Conservation (phyloP, 805 yeast genomes). For the Saccharomycopsis guyanensis region DNA sequence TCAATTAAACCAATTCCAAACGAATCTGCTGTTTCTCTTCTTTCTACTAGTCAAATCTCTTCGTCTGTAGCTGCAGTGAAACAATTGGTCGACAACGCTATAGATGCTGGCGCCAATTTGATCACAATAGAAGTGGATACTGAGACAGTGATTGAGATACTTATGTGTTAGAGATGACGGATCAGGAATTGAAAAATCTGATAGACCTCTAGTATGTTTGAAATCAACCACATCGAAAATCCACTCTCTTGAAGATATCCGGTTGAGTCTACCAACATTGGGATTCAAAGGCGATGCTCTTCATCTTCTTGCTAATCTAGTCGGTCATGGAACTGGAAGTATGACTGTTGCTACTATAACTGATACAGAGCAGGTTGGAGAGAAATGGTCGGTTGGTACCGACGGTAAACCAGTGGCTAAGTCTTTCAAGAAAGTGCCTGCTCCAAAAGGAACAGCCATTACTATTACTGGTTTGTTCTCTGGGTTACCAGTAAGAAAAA, state of each 20-base stretch:
- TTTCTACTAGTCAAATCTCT: constrained; percentile 27
- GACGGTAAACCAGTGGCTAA: constrained; percentile 25
- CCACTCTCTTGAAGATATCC: constrained; percentile 26
- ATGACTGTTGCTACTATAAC: constrained; percentile 30
- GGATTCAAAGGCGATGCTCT: constrained; percentile 50
- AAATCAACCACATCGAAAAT: constrained; percentile 39
- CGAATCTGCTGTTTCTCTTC: constrained; percentile 13
- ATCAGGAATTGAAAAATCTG: constrained; percentile 28
- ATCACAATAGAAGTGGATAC: constrained; percentile 33
- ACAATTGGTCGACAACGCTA: constrained; percentile 35
- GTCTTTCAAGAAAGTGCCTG: constrained; percentile 24
- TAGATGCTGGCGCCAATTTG: constrained; percentile 31
- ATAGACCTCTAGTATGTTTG: constrained; percentile 30
- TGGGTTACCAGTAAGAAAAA: constrained; percentile 29
- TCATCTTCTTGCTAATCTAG: constrained; percentile 30
- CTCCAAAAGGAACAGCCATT: constrained; percentile 32
- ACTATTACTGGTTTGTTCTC: constrained; percentile 28
- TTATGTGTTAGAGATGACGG: constrained; percentile 36
- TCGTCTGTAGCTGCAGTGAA: constrained; percentile 32
- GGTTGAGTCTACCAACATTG: constrained; percentile 26
- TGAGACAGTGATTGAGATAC: constrained; percentile 28
- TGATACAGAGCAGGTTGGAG: constrained; percentile 27
- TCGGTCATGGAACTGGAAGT: constrained; percentile 2
- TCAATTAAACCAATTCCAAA: constrained; percentile 7
- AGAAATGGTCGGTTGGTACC: constrained; percentile 30